These are phyloP conservation scores for Mycena metata DNA, from an alignment of 768 basidiomycete genomes.

Conservation along the genomic window DNA sequence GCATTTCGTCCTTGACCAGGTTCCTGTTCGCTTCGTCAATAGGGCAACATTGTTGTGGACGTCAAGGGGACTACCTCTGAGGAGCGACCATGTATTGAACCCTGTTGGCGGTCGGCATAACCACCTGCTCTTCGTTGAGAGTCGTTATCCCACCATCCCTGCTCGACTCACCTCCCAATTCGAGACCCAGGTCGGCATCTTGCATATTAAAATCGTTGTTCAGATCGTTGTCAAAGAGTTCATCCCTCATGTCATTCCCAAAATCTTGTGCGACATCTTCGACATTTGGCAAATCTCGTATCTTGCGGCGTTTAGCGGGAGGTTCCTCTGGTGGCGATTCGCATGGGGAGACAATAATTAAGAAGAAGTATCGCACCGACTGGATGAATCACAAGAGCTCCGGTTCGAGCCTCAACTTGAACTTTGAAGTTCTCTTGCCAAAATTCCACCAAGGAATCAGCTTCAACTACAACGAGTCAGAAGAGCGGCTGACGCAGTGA, in stretches of 20 bases:
- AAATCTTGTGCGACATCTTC: slow-evolving; percentile 32
- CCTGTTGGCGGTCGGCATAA: slow-evolving; percentile 24
- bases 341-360: not conserved
- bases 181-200: slow-evolving; percentile 21
- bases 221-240: slow-evolving; percentile 28
- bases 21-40: slow-evolving; percentile 61
- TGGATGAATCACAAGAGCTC: slow-evolving; percentile 55
- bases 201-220: slow-evolving; percentile 35
- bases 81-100: slow-evolving; percentile 51
- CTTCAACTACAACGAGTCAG: slow-evolving; percentile 65
- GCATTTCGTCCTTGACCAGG: slow-evolving; percentile 87
- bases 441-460: slow-evolving; percentile 75
- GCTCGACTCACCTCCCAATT: slow-evolving; percentile 17
- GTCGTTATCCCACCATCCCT: not conserved
- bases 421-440: slow-evolving; percentile 82
- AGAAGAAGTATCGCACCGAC: slow-evolving; percentile 44
- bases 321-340: slow-evolving; percentile 52
- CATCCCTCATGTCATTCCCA: slow-evolving; percentile 20
- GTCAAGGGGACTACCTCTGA: slow-evolving; percentile 65
- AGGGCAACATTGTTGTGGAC: not conserved
- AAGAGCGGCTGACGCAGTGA: not conserved
- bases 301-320: slow-evolving; percentile 63
- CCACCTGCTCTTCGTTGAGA: slow-evolving; percentile 12
- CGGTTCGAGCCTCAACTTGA: slow-evolving; percentile 74
- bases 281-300: slow-evolving; percentile 38